These are phyloP conservation scores for Grifola frondosa DNA, from an alignment of 1,284 basidiomycete genomes.

Conservation along the genomic window DNA sequence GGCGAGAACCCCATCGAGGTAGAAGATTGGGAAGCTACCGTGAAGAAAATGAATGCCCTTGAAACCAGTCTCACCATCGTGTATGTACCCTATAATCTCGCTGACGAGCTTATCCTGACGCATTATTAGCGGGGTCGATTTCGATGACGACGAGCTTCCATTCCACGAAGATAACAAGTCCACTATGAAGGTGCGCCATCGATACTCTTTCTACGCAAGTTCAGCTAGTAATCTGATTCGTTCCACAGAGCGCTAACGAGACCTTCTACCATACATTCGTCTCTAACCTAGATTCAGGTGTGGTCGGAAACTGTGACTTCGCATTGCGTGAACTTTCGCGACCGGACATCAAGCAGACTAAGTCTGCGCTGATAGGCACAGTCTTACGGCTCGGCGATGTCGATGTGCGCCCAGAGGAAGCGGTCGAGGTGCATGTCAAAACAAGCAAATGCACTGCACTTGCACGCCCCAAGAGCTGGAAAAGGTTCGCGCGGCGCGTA, in stretches of 20 bases:
- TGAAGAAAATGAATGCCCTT: constrained; percentile 63
- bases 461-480: constrained; percentile 75
- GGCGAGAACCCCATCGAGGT: constrained; percentile 71
- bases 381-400: constrained; percentile 77
- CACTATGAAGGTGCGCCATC: constrained; percentile 57
- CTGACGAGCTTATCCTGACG: background rate
- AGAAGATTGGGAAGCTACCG: constrained; percentile 73
- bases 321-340: constrained; percentile 68
- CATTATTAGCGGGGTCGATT: constrained; percentile 72
- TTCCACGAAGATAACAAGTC: constrained; percentile 71
- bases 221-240: constrained; percentile 6
- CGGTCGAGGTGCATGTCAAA: constrained; percentile 75
- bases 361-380: constrained; percentile 63
- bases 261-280: constrained; percentile 66
- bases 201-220: background rate
- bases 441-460: constrained; percentile 83
- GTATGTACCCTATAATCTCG: constrained; percentile 39
- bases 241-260: constrained; percentile 72
- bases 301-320: constrained; percentile 70
- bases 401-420: constrained; percentile 61
- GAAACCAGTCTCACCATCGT: constrained; percentile 64
- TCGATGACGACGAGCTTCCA: constrained; percentile 71
- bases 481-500: constrained; percentile 64
- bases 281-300: constrained; percentile 43
- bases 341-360: constrained; percentile 69